Percentiles rank a stretch among this genome's conserved stretches.
These are phyloP conservation scores for Telfairia occidentalis DNA, from an alignment of 331 rosid species.

Conservation along the genomic window DNA sequence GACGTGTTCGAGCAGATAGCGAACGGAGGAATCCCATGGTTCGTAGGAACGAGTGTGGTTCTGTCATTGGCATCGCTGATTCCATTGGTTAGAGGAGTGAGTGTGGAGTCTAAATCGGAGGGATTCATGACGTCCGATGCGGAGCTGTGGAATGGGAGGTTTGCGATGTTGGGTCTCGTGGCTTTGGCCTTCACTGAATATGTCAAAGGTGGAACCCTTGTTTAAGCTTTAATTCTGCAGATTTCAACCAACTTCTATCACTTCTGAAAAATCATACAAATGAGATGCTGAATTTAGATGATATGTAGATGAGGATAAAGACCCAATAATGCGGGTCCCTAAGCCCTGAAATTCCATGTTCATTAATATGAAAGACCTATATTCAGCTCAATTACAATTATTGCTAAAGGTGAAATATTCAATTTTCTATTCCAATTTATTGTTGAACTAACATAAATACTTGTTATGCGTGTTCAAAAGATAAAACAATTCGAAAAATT, in stretches of 20 bases:
- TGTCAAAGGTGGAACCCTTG: constrained; percentile 45
- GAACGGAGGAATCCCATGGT: constrained; percentile 55
- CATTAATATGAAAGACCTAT: no score
- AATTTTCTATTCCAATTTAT: no score
- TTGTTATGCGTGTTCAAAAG: no score
- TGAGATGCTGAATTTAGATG: not conserved
- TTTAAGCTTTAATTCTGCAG: not conserved
- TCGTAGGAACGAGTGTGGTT: constrained; percentile 44
- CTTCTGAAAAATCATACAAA: not conserved
- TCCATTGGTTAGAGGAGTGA: constrained; percentile 64
- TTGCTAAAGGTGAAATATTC: no score
- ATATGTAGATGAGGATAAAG: no score
- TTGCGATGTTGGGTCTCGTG: constrained; percentile 75
- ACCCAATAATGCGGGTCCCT: no score
- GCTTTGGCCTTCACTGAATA: constrained; percentile 66
- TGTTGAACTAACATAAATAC: no score
- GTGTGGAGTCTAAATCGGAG: constrained; percentile 55
- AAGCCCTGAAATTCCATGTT: no score
- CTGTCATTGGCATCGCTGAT: constrained; percentile 53
- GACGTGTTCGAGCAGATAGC: constrained; percentile 50
- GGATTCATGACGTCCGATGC: constrained; percentile 59
- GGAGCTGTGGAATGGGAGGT: constrained; percentile 70
- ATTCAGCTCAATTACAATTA: no score
- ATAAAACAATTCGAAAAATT: no score
- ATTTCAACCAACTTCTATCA: no score